Evolutionary conservation across 225 moss, liverwort and hornwort genomes (phyloP).

Genomic region (Pseudoscleropodium purum): DNA sequence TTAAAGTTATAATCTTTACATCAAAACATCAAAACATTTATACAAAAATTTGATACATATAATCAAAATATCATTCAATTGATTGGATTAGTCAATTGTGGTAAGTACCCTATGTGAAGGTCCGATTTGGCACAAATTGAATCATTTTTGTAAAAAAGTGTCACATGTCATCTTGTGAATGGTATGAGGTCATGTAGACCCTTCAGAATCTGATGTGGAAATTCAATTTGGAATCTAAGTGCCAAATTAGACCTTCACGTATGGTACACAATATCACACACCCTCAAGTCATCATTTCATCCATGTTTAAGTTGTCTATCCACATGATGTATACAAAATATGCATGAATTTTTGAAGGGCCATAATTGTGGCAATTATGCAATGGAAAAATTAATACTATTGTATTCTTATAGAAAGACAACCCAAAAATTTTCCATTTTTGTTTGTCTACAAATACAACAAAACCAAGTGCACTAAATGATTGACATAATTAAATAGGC

Average conservation of each 20-base stretch:
- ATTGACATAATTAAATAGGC: background rate
- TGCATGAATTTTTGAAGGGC: background rate
- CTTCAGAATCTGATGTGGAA: too few relatives aligned
- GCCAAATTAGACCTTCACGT: too few relatives aligned
- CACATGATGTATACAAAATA: background rate
- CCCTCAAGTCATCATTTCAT: background rate
- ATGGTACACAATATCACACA: too few relatives aligned
- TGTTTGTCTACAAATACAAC: background rate
- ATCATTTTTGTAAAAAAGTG: too few relatives aligned
- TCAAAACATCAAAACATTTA: background rate
- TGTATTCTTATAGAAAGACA: background rate
- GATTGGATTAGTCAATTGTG: too few relatives aligned
- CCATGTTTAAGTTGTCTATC: background rate
- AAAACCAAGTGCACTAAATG: rapidly evolving
- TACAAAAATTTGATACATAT: background rate
- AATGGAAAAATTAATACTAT: background rate
- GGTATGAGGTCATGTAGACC: too few relatives aligned
- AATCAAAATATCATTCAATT: too few relatives aligned
- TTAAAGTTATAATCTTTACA: background rate
- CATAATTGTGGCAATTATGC: background rate
- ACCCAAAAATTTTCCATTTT: background rate
- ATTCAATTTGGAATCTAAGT: too few relatives aligned
- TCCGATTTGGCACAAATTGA: too few relatives aligned
- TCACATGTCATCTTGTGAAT: too few relatives aligned
- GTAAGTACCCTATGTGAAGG: background rate